These are phyloP conservation scores for Quercus rubra DNA, from an alignment of 306 rosid species.

Conservation along the genomic window DNA sequence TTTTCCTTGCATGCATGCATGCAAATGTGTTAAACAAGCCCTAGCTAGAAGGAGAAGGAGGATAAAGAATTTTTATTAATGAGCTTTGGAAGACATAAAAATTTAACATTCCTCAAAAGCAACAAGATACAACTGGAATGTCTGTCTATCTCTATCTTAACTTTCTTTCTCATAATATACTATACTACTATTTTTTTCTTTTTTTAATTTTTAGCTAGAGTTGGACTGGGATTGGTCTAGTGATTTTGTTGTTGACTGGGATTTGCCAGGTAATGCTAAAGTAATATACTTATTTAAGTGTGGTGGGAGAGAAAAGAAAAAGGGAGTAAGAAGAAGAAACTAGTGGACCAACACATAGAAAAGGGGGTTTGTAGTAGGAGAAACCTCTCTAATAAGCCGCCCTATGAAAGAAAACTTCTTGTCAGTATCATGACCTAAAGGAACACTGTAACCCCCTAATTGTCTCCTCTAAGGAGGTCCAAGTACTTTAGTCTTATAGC, in stretches of 20 bases:
- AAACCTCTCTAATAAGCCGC: constrained; percentile 41
- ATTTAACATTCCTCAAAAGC: constrained; percentile 80
- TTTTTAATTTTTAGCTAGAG: constrained; percentile 28
- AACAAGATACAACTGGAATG: constrained; percentile 94
- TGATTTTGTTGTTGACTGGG: constrained; percentile 55
- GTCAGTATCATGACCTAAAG: constrained; percentile 55
- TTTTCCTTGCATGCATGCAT: constrained; percentile 61
- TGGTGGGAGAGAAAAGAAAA: constrained; percentile 5
- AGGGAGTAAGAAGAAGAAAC: constrained; percentile 6
- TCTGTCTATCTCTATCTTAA: constrained; percentile 52
- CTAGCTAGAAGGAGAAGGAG: constrained; percentile 2
- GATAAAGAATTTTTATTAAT: constrained; percentile 10
- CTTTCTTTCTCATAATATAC: constrained; percentile 13
- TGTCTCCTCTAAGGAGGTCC: constrained; percentile 68
- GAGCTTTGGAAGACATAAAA: constrained; percentile 51
- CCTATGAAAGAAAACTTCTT: constrained; percentile 35
- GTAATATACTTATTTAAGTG: constrained; percentile 19
- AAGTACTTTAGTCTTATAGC: constrained; percentile 44
- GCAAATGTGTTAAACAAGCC: constrained; percentile 36
- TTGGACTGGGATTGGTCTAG: constrained; percentile 61
- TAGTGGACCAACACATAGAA: constrained; percentile 48
- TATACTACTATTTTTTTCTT: neutral
- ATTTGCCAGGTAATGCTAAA: constrained; percentile 39
- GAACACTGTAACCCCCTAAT: constrained; percentile 67
- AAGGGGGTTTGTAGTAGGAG: constrained; percentile 30